Evolutionary conservation across 441 rosid species (phyloP), one percentile per base, ranked within the genome.

Genomic region (Rhodomyrtus psidioides): DNA sequence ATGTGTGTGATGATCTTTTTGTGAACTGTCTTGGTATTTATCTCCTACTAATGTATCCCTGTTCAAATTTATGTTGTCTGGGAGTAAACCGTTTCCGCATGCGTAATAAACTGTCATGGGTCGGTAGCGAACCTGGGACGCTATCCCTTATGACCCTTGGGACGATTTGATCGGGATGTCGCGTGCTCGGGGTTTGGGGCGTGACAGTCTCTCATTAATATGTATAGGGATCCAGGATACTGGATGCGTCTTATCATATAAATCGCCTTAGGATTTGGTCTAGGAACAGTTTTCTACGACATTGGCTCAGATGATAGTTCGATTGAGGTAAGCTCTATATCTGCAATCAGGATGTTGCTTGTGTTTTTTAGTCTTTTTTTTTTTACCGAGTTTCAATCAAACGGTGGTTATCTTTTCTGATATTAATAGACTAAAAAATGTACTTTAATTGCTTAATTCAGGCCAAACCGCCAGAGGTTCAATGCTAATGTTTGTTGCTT

Each of bases 141-240:
- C n/a, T n/a, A n/a, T n/a, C n/a, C n/a, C n/a, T n/a, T n/a, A n/a
- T n/a, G n/a, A n/a, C n/a, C n/a, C n/a, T n/a, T n/a, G n/a, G n/a
- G n/a, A n/a, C n/a, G n/a, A n/a, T n/a, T n/a, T n/a, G n/a, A n/a
- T n/a, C n/a, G n/a, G n/a, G n/a, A n/a, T n/a, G n/a, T n/a, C n/a
- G n/a, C n/a, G n/a, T n/a, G n/a, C n/a, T n/a, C n/a, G n/a, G n/a
- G n/a, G n/a, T n/a, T n/a, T n/a, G n/a, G n/a, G n/a, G n/a, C n/a
- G n/a, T n/a, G n/a, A n/a, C n/a, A n/a, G 84, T 86, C 87, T 21
- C 82, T 82, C 56, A 44, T 86, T 49, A 86, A 86, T 58, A 86
- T 86, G 87, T 59, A 49, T 56, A 76, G 84, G 28, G 84, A 86
- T 57, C 84, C 23, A 27, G 84, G 87, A 56, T 86, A 86, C 62